Conservation (phyloP, 1,139 yeast genomes). For the Blastobotrys serpentis region DNA sequence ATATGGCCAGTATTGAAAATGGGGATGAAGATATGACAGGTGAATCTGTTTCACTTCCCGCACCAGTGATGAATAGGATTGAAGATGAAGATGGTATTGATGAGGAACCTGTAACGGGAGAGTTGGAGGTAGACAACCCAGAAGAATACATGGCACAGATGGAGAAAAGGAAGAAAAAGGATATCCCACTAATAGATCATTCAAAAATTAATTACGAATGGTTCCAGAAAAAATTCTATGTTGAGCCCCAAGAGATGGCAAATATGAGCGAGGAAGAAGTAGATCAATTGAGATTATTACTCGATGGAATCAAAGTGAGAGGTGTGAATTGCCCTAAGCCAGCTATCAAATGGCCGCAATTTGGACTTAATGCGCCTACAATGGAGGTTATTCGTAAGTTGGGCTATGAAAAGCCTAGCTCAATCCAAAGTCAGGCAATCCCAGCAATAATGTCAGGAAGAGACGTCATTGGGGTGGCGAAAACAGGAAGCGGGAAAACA, state of each 20-base stretch:
- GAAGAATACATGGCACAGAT: constrained; percentile 35
- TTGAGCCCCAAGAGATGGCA: constrained; percentile 57
- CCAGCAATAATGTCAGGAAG: constrained; percentile 90
- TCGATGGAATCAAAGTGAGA: constrained; percentile 63
- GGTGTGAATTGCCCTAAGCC: constrained; percentile 68
- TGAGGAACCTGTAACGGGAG: constrained; percentile 17
- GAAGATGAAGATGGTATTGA: constrained; percentile 34
- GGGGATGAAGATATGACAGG: constrained; percentile 15
- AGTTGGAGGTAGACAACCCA: constrained; percentile 34
- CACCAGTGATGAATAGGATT: constrained; percentile 28
- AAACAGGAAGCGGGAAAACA: constrained; percentile 96
- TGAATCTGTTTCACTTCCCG: constrained; percentile 17
- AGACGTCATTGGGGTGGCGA: constrained; percentile 91
- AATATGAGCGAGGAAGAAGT: constrained; percentile 53
- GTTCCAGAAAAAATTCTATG: constrained; percentile 63
- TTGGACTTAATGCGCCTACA: constrained; percentile 67
- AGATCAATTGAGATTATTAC: constrained; percentile 49
- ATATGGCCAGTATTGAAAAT: constrained; percentile 33
- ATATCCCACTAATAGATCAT: constrained; percentile 48
- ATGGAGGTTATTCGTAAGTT: constrained; percentile 54
- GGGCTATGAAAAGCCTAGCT: constrained; percentile 65
- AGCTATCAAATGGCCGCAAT: constrained; percentile 71
- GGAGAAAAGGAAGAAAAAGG: constrained; percentile 45
- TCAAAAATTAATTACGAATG: constrained; percentile 48
- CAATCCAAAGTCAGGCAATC: constrained; percentile 88